phyloP scores from a whole-genome alignment of 2,329 filamentous ascomycete species.

The Aspergillus hortae region DNA sequence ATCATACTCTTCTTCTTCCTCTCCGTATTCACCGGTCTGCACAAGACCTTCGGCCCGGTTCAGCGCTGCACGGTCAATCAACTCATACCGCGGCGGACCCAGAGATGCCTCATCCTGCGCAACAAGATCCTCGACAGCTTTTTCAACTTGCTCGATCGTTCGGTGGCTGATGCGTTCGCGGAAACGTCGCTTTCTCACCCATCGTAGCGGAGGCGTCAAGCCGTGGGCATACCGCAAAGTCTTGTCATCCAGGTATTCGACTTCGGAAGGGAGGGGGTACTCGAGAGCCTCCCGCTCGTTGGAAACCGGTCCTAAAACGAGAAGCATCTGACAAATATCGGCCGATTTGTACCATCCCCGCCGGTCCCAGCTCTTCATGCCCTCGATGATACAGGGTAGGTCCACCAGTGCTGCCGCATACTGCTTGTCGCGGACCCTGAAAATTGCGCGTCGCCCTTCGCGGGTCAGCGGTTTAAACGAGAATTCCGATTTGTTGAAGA shows the following conservation, averaged over 20 bases:
- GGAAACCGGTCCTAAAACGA: slow-evolving; percentile 67
- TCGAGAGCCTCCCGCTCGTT: slow-evolving; percentile 64
- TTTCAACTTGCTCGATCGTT: slow-evolving; percentile 80
- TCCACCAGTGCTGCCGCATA: slow-evolving; percentile 81
- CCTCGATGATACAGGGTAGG: slow-evolving; percentile 80
- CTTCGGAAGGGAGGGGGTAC: slow-evolving; percentile 67
- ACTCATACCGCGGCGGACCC: slow-evolving; percentile 58
- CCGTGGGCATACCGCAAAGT: slow-evolving; percentile 78
- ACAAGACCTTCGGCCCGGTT: slow-evolving; percentile 40
- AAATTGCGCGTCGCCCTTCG: slow-evolving; percentile 68
- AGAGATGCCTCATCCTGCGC: slow-evolving; percentile 62
- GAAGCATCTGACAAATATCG: slow-evolving; percentile 84
- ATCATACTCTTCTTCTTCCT: slow-evolving; percentile 42
- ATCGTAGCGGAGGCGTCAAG: slow-evolving; percentile 82
- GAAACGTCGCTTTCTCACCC: slow-evolving; percentile 77
- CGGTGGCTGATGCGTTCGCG: slow-evolving; percentile 77
- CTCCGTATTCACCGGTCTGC: slow-evolving; percentile 43
- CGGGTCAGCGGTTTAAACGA: slow-evolving; percentile 69
- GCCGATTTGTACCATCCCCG: slow-evolving; percentile 84
- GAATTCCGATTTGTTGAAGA: slow-evolving; percentile 76
- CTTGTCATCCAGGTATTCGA: slow-evolving; percentile 55
- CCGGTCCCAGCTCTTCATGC: slow-evolving; percentile 90
- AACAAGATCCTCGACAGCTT: slow-evolving; percentile 70
- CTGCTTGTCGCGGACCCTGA: slow-evolving; percentile 65
- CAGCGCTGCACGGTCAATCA: slow-evolving; percentile 55